Conservation (phyloP, 2,329 filamentous ascomycete genomes). For the Neonectria magnoliae region DNA sequence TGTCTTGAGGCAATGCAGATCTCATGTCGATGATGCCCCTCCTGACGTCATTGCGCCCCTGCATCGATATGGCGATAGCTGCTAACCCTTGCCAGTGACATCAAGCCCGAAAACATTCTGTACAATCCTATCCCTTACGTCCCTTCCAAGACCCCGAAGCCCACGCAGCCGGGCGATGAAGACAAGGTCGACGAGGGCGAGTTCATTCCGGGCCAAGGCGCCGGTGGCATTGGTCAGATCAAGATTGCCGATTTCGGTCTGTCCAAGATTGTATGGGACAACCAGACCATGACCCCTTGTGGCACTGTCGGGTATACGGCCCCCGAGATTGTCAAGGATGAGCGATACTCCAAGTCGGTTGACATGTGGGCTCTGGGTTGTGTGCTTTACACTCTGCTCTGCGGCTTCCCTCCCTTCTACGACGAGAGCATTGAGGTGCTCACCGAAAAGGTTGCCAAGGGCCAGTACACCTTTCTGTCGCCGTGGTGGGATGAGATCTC, state of each 20-base stretch:
- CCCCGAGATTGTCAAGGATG: slow-evolving; percentile 98
- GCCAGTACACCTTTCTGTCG: slow-evolving; percentile 96
- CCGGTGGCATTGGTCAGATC: slow-evolving; percentile 91
- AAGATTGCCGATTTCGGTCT: slow-evolving; percentile 99
- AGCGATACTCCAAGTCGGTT: slow-evolving; percentile 97
- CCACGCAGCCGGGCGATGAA: slow-evolving; percentile 87
- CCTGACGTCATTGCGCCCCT: slow-evolving; percentile 43
- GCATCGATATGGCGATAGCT: slow-evolving; percentile 27
- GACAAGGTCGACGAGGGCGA: slow-evolving; percentile 98
- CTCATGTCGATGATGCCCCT: slow-evolving; percentile 37
- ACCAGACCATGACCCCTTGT: slow-evolving; percentile 98
- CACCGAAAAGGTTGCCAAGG: slow-evolving; percentile 96
- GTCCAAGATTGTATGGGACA: slow-evolving; percentile 98
- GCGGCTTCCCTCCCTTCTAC: slow-evolving; percentile 98
- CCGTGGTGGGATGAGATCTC: slow-evolving; percentile 99
- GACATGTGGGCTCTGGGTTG: slow-evolving; percentile 99
- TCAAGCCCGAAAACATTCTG: slow-evolving; percentile 97
- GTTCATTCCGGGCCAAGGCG: slow-evolving; percentile 81
- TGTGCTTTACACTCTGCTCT: slow-evolving; percentile 95
- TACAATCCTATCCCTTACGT: slow-evolving; percentile 88
- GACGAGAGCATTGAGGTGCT: slow-evolving; percentile 97
- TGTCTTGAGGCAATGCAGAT: slow-evolving; percentile 1
- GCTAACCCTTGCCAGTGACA: slow-evolving; percentile 71
- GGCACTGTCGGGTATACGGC: slow-evolving; percentile 98
- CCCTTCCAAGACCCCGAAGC: slow-evolving; percentile 82